Evolutionary conservation across 805 yeast genomes (phyloP).

Genomic region (Metschnikowia matae): DNA sequence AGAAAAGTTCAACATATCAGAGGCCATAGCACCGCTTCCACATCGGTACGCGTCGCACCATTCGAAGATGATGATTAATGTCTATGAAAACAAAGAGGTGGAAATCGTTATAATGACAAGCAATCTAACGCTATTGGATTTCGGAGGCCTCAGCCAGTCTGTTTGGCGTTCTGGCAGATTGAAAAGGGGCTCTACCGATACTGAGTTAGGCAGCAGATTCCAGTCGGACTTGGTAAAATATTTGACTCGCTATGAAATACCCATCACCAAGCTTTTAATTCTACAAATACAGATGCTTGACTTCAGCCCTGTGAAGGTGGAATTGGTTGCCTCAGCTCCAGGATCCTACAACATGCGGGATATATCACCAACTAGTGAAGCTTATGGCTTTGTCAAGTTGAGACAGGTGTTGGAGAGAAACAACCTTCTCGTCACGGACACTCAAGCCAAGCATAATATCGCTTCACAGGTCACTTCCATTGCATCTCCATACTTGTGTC

Average conservation of each 20-base stretch:
- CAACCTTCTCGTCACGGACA: constrained; percentile 23
- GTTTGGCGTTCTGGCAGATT: constrained; percentile 57
- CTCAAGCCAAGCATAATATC: constrained; percentile 22
- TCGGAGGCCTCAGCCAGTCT: constrained; percentile 58
- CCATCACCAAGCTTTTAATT: constrained; percentile 25
- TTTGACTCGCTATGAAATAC: constrained; percentile 39
- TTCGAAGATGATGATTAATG: constrained; percentile 62
- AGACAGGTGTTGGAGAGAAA: constrained; percentile 37
- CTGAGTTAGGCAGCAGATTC: constrained; percentile 27
- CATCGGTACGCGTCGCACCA: constrained; percentile 51
- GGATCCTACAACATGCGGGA: constrained; percentile 26
- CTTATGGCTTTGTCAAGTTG: constrained; percentile 48
- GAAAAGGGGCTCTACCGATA: constrained; percentile 9
- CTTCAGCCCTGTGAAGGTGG: constrained; percentile 46
- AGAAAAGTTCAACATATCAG: constrained; percentile 21
- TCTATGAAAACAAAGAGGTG: constrained; percentile 41
- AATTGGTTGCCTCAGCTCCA: constrained; percentile 56
- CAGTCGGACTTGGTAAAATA: constrained; percentile 43
- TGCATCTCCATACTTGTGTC: constrained; percentile 38
- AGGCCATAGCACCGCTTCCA: constrained; percentile 32
- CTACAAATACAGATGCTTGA: constrained; percentile 31
- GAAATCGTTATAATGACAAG: constrained; percentile 57
- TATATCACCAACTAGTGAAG: constrained; percentile 14
- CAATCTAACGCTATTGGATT: constrained; percentile 54
- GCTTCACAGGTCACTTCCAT: constrained; percentile 48